A percentile compares a stretch with the other conserved stretches of the same genome.
These are phyloP conservation scores for Aeschynomene evenia DNA, from an alignment of 306 rosid species.

Conservation along the genomic window DNA sequence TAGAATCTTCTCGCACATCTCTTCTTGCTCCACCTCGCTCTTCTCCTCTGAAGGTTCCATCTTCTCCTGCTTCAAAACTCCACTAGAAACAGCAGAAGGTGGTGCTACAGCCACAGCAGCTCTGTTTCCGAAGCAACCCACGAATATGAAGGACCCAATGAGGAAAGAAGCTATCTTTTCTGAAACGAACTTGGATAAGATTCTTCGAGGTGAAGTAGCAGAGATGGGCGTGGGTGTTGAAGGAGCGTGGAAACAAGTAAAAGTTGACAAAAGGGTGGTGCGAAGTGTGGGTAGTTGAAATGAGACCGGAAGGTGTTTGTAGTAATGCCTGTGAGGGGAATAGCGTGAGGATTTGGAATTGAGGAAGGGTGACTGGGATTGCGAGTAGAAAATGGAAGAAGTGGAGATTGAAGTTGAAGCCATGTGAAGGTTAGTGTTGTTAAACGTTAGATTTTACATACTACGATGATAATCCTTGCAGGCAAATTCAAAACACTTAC, in stretches of 20 bases:
- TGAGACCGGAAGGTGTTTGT: slow-evolving; percentile 21
- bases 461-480: neutral
- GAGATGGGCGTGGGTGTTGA: slow-evolving; percentile 1
- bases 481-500: neutral
- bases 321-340: slow-evolving; percentile 10
- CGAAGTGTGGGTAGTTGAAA: slow-evolving; percentile 17
- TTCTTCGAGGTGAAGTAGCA: slow-evolving; percentile 21
- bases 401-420: slow-evolving; percentile 23
- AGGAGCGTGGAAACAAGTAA: slow-evolving; percentile 27
- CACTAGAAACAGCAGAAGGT: slow-evolving; percentile 39
- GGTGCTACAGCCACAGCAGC: slow-evolving; percentile 55
- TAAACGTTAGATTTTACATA: neutral
- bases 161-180: slow-evolving; percentile 52
- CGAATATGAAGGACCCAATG: slow-evolving; percentile 61
- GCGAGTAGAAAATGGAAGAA: slow-evolving; percentile 8
- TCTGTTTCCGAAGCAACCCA: slow-evolving; percentile 47
- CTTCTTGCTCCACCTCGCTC: slow-evolving; percentile 53
- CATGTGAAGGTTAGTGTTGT: slow-evolving; percentile 16
- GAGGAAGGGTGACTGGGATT: slow-evolving; percentile 1
- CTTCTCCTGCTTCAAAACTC: slow-evolving; percentile 36
- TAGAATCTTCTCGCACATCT: slow-evolving; percentile 57
- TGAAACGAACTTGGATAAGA: slow-evolving; percentile 27
- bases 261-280: slow-evolving; percentile 3
- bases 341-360: neutral
- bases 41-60: slow-evolving; percentile 38